Evolutionary conservation across 2,329 filamentous ascomycete genomes (phyloP), one percentile per base, ranked within the genome.

Genomic region (Triangularia setosa): DNA sequence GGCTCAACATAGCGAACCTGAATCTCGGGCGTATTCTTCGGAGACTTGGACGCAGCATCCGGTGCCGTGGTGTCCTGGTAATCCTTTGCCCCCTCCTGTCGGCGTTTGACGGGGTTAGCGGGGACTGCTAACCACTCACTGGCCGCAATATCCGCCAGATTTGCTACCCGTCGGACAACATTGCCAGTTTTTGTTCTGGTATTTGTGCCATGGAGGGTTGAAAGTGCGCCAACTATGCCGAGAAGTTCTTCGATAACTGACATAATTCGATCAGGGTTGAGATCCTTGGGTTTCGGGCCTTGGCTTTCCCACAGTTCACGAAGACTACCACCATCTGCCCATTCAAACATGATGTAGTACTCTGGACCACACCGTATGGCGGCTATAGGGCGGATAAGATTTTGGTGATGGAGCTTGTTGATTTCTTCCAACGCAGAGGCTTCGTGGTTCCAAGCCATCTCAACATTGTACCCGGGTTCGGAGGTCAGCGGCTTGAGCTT

Each of bases 321-420:
- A 16, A 59, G 57, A 27, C 33, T 59, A n/a, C 57, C 57, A 5
- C 57, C 57, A 14, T 59, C 33, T 18, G 57, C 57, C 57, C 57
- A 59, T 11, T 59, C 57, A 27, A 59, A 59, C 57, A 59, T 59
- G 57, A 59, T 59, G 57, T 59, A 59, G 30, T 25, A 25, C 16
- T 59, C 57, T 4, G 21, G 4, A 16, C 57, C 57, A 11, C 57
- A 44, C 16, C 33, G 23, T 8, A 59, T 27, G 33, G 57, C 57
- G 11, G 57, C 57, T 3, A 59, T 23, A 4, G 57, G 57, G 2
- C 57, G 57, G 21, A 59, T 59, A 5, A 59, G n/a, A 18, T 59
- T 44, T 14, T 48, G 18, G 21, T 59, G 57, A 0, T 40, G 57
- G 9, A 59, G 57, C 5, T 48, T 40, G 30, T 40, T 59, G 14